Evolutionary conservation across 2,329 filamentous ascomycete genomes (phyloP).

Genomic region (Rachicladosporium sp.): DNA sequence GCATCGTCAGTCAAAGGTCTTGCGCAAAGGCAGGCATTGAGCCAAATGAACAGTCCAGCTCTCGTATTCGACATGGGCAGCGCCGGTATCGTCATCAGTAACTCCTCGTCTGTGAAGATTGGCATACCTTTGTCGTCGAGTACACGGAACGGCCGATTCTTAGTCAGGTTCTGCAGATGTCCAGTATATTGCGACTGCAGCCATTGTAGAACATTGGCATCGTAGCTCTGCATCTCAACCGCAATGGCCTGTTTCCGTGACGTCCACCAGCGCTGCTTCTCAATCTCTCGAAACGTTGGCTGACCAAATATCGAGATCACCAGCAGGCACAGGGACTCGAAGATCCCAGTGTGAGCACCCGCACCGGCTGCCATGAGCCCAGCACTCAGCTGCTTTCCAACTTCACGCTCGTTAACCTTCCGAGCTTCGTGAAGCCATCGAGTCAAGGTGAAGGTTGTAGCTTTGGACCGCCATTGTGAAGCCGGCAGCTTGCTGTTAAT

Average conservation of each 20-base stretch:
- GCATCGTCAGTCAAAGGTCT: slow-evolving; percentile 74
- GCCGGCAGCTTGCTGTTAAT: slow-evolving; percentile 11
- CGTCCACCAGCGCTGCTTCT: slow-evolving; percentile 20
- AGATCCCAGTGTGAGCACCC: slow-evolving; percentile 8
- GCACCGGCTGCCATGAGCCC: slow-evolving; percentile 14
- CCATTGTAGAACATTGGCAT: slow-evolving; percentile 22
- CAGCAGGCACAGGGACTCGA: slow-evolving; percentile 21
- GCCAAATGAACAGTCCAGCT: slow-evolving; percentile 72
- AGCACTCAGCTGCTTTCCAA: slow-evolving; percentile 17
- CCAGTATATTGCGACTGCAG: slow-evolving; percentile 20
- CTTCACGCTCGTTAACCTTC: slow-evolving; percentile 17
- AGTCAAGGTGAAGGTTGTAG: slow-evolving; percentile 13
- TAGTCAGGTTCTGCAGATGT: slow-evolving; percentile 17
- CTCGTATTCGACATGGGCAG: slow-evolving; percentile 62
- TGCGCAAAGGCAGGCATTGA: slow-evolving; percentile 70
- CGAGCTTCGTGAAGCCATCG: slow-evolving; percentile 17
- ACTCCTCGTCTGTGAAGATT: slow-evolving; percentile 48
- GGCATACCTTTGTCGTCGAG: slow-evolving; percentile 52
- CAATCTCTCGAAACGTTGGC: slow-evolving; percentile 12
- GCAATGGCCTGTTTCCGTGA: slow-evolving; percentile 14
- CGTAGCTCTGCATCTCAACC: slow-evolving; percentile 20
- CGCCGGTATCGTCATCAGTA: slow-evolving; percentile 33
- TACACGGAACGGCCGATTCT: slow-evolving; percentile 48
- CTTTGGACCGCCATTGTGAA: slow-evolving; percentile 8
- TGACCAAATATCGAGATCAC: slow-evolving; percentile 19